These are phyloP conservation scores for Sphaerulina musiva DNA, from an alignment of 2,329 filamentous ascomycete species.

Conservation along the genomic window DNA sequence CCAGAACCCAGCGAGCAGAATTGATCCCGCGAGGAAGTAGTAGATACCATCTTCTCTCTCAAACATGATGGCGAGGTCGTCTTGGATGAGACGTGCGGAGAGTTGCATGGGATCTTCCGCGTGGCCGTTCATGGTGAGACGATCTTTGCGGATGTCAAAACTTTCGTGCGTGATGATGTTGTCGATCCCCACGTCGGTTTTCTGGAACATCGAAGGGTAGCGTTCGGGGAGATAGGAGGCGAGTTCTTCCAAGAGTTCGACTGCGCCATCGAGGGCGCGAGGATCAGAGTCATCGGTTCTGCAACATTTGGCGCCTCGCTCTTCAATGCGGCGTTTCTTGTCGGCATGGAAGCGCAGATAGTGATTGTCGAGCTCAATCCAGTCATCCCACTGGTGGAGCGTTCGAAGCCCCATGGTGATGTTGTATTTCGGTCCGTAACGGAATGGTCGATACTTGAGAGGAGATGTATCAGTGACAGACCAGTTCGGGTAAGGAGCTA, in stretches of 20 bases:
- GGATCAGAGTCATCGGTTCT: slow-evolving; percentile 60
- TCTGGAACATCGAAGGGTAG: slow-evolving; percentile 64
- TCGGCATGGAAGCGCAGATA: slow-evolving; percentile 65
- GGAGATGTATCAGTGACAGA: slow-evolving; percentile 62
- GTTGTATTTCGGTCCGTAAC: slow-evolving; percentile 64
- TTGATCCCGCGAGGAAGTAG: slow-evolving; percentile 68
- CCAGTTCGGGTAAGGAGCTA: slow-evolving; percentile 61
- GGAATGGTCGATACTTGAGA: slow-evolving; percentile 70
- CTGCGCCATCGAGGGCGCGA: slow-evolving; percentile 54
- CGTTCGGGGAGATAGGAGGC: slow-evolving; percentile 63
- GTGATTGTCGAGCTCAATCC: slow-evolving; percentile 81
- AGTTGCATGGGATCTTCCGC: slow-evolving; percentile 72
- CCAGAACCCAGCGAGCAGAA: slow-evolving; percentile 79
- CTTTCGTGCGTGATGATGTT: slow-evolving; percentile 66
- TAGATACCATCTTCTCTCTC: slow-evolving; percentile 70
- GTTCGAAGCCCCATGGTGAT: slow-evolving; percentile 71
- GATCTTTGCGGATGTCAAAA: slow-evolving; percentile 60
- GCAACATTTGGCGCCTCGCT: slow-evolving; percentile 62
- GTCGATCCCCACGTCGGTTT: slow-evolving; percentile 58
- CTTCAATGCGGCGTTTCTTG: slow-evolving; percentile 61
- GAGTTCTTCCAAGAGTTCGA: slow-evolving; percentile 72
- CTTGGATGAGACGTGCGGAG: slow-evolving; percentile 65
- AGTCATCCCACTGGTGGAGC: slow-evolving; percentile 59
- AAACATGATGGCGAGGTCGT: slow-evolving; percentile 79
- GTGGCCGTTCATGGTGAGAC: slow-evolving; percentile 41